phyloP scores from a whole-genome alignment of 768 basidiomycete species.

The Serendipita sp. region DNA sequence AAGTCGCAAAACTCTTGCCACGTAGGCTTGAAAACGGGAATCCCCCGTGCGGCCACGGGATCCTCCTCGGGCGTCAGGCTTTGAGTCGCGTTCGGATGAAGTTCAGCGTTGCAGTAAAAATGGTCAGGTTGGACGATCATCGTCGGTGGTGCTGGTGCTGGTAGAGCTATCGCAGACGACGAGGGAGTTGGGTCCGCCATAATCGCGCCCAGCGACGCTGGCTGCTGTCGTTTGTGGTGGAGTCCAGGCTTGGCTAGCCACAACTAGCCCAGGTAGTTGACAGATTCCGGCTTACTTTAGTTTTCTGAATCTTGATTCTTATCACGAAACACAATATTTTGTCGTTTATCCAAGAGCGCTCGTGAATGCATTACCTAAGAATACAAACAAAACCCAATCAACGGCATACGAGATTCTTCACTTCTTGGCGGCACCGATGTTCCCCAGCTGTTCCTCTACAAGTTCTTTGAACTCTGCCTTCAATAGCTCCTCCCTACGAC shows the following conservation, averaged over 20 bases:
- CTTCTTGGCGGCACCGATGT: background rate
- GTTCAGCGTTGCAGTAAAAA: constrained; percentile 36
- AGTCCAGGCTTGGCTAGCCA: too few relatives aligned
- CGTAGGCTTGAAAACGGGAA: constrained; percentile 90
- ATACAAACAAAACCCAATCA: background rate
- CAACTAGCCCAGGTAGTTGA: too few relatives aligned
- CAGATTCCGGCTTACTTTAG: too few relatives aligned
- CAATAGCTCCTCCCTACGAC: constrained; percentile 76
- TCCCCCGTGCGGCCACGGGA: constrained; percentile 69
- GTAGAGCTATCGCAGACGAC: too few relatives aligned
- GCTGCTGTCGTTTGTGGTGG: too few relatives aligned
- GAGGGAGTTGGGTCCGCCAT: constrained; percentile 12
- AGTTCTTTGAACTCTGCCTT: constrained; percentile 82
- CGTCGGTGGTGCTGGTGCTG: constrained; percentile 36
- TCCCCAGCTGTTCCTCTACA: constrained; percentile 46
- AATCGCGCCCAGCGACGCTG: background rate
- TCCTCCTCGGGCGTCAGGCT: constrained; percentile 58
- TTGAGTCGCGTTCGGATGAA: background rate
- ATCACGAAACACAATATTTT: too few relatives aligned
- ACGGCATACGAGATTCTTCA: background rate
- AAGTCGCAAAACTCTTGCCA: constrained; percentile 88
- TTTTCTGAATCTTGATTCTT: too few relatives aligned
- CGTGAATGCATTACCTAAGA: too few relatives aligned
- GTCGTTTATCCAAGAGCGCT: too few relatives aligned
- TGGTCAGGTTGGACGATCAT: constrained; percentile 58